These are phyloP conservation scores for Didymellaceae sp. DNA, from an alignment of 2,329 filamentous ascomycete species.

Conservation along the genomic window DNA sequence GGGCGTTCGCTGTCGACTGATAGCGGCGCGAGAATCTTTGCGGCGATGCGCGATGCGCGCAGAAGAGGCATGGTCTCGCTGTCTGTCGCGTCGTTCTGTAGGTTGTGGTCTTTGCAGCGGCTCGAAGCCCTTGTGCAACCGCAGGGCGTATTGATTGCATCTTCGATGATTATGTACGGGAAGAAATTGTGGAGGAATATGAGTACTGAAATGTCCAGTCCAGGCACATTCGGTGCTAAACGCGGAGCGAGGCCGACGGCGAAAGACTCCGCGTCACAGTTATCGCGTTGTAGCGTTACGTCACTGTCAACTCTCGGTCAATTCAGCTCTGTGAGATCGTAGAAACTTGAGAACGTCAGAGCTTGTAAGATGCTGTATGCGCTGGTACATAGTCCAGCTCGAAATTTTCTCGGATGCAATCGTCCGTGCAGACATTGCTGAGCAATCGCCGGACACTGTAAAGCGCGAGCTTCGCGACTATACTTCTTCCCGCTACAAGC, in stretches of 20 bases:
- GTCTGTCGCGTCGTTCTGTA: slow-evolving; percentile 21
- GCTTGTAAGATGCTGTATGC: too few relatives aligned
- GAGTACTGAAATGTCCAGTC: slow-evolving; percentile 16
- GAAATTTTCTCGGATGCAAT: not conserved
- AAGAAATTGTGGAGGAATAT: not conserved
- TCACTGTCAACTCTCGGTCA: slow-evolving; percentile 15
- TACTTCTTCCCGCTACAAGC: slow-evolving; percentile 5
- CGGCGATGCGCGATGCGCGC: slow-evolving; percentile 23
- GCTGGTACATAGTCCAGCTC: too few relatives aligned
- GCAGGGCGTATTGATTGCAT: slow-evolving; percentile 34
- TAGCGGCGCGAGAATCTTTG: slow-evolving; percentile 24
- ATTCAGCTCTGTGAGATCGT: not conserved
- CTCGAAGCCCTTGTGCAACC: slow-evolving; percentile 34
- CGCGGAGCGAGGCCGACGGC: slow-evolving; percentile 13
- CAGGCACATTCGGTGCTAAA: not conserved
- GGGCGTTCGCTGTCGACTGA: slow-evolving; percentile 30
- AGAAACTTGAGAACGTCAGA: too few relatives aligned
- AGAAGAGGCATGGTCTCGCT: slow-evolving; percentile 34
- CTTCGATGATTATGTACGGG: not conserved
- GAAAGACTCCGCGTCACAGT: slow-evolving; percentile 16
- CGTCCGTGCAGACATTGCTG: slow-evolving; percentile 5
- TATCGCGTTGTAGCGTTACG: slow-evolving; percentile 20
- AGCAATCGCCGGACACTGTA: slow-evolving; percentile 13
- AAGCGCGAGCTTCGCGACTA: slow-evolving; percentile 9
- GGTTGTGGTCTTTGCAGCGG: slow-evolving; percentile 25